A percentile compares a stretch with the other conserved stretches of the same genome.
These are phyloP conservation scores for Fusarium succisae DNA, from an alignment of 2,329 filamentous ascomycete species.

Conservation along the genomic window DNA sequence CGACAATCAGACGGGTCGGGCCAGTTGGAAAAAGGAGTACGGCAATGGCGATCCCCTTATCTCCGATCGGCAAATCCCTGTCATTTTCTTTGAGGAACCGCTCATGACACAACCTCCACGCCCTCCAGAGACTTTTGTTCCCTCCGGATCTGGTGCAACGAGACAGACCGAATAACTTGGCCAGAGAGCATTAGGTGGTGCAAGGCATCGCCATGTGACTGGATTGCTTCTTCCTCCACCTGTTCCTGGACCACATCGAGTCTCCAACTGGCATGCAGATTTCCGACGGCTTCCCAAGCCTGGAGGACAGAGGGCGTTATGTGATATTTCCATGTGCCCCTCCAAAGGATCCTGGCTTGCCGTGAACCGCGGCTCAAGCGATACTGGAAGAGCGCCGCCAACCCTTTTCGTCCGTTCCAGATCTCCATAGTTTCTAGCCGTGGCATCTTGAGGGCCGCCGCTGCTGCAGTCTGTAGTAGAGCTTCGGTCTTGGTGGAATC, in stretches of 20 bases:
- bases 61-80: accelerated
- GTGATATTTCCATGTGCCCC: slow-evolving; percentile 7
- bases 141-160: slow-evolving; percentile 21
- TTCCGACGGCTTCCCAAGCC: slow-evolving; percentile 29
- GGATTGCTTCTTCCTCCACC: slow-evolving; percentile 3
- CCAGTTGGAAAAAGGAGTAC: no score
- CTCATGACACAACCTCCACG: not conserved
- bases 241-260: slow-evolving; percentile 10
- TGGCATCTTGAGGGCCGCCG: slow-evolving; percentile 43
- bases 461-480: slow-evolving; percentile 41
- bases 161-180: slow-evolving; percentile 20
- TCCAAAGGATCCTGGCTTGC: slow-evolving; percentile 1
- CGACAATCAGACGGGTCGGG: no score
- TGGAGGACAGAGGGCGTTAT: not conserved
- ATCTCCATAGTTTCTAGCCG: slow-evolving; percentile 42
- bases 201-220: slow-evolving; percentile 34
- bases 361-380: not conserved
- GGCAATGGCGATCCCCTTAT: accelerated
- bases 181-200: slow-evolving; percentile 17
- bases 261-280: not conserved
- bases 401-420: slow-evolving; percentile 43
- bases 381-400: slow-evolving; percentile 41
- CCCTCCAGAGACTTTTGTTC: slow-evolving; percentile 20
- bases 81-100: no score
- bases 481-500: not conserved